Conservation (phyloP, 352 stramenopile genomes). For the Pythium apleroticum region DNA sequence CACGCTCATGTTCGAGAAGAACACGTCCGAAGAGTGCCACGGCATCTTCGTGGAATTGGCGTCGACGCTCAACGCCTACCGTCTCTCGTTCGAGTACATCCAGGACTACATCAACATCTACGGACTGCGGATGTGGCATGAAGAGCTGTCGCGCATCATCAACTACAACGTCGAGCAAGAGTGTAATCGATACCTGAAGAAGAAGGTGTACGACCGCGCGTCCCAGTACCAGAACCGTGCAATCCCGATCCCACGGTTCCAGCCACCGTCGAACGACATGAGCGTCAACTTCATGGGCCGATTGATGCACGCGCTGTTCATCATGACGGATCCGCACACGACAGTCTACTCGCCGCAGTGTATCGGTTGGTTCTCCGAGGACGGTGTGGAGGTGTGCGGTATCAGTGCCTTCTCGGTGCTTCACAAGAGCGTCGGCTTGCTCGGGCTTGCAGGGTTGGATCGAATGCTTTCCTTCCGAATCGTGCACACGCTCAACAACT, state of each 20-base stretch:
- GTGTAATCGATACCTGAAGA: conserved; percentile 94
- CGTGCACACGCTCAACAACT: conserved; percentile 92
- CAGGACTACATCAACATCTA: conserved; percentile 96
- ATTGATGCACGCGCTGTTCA: conserved; percentile 90
- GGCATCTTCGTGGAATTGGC: conserved; percentile 84
- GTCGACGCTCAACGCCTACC: conserved; percentile 88
- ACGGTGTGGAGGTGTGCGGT: conserved; percentile 86
- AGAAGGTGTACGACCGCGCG: conserved; percentile 90
- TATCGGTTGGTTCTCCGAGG: conserved; percentile 91
- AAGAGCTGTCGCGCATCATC: conserved; percentile 93
- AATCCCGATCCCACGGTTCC: conserved; percentile 92
- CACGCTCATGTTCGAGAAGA: conserved; percentile 85
- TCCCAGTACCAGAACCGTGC: conserved; percentile 91
- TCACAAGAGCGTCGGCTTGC: conserved; percentile 89
- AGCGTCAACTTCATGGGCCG: conserved; percentile 94
- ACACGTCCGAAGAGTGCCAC: conserved; percentile 80
- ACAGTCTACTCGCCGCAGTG: conserved; percentile 93
- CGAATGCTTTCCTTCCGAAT: conserved; percentile 92
- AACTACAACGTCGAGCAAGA: conserved; percentile 97
- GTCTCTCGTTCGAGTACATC: conserved; percentile 93
- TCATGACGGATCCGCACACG: conserved; percentile 90
- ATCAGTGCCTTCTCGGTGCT: conserved; percentile 88
- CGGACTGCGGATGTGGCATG: conserved; percentile 94
- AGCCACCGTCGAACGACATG: conserved; percentile 78
- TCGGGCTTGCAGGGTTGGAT: conserved; percentile 91